phyloP scores from a whole-genome alignment of 805 yeast genomes.

The Saturnispora halmiae region DNA sequence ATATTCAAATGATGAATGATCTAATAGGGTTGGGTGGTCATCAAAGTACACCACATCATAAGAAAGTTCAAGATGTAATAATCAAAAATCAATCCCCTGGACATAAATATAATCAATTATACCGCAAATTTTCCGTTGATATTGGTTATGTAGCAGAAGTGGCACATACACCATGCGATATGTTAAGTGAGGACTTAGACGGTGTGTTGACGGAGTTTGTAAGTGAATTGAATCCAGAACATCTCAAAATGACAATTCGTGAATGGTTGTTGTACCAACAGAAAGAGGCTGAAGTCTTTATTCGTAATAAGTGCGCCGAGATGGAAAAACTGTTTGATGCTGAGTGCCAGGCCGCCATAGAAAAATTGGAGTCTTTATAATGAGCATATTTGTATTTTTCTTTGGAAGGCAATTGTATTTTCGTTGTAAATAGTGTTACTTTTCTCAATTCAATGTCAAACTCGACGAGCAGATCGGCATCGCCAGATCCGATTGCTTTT shows the following conservation, averaged over 20 bases:
- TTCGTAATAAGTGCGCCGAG: constrained; percentile 37
- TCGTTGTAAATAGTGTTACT: neutral
- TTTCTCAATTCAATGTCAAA: constrained; percentile 2
- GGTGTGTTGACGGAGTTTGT: constrained; percentile 59
- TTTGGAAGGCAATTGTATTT: neutral
- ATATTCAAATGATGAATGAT: constrained; percentile 9
- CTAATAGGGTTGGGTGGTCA: constrained; percentile 9
- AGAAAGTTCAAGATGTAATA: neutral
- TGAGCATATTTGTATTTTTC: neutral
- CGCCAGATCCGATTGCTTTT: constrained; percentile 3
- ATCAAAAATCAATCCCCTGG: neutral
- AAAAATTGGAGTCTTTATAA: constrained; percentile 28
- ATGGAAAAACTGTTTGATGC: constrained; percentile 40
- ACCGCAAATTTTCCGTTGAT: constrained; percentile 17
- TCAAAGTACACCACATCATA: constrained; percentile 16
- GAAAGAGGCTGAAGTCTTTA: constrained; percentile 39
- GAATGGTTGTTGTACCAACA: constrained; percentile 61
- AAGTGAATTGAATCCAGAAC: constrained; percentile 59
- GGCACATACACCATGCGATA: constrained; percentile 28
- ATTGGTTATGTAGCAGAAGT: constrained; percentile 20
- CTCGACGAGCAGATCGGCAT: constrained; percentile 8
- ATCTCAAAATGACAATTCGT: constrained; percentile 57
- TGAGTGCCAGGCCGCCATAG: constrained; percentile 45
- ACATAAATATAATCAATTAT: neutral
- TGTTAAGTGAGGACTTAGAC: constrained; percentile 50